Evolutionary conservation across 1,139 yeast genomes (phyloP).

Genomic region (Starmera stellimalicola): DNA sequence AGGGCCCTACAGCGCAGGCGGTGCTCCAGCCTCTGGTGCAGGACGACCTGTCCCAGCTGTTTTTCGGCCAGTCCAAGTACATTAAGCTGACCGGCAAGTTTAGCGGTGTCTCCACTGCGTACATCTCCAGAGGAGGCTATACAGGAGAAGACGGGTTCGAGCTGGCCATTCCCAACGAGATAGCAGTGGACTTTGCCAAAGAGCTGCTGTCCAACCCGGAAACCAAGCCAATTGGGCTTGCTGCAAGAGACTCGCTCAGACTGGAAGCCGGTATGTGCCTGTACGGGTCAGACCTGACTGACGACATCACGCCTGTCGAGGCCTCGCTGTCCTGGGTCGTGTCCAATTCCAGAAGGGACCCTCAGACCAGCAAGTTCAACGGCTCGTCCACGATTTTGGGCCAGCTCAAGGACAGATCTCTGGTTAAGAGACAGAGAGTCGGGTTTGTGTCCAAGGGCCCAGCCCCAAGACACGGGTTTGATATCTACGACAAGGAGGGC

Average conservation of each 20-base stretch:
- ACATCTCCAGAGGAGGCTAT: conserved; percentile 89
- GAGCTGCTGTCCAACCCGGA: conserved; percentile 45
- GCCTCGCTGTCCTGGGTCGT: conserved; percentile 86
- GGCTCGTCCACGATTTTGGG: conserved; percentile 64
- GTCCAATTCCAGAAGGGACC: conserved; percentile 64
- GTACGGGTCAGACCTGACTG: conserved; percentile 85
- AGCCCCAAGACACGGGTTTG: conserved; percentile 82
- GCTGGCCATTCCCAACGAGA: conserved; percentile 61
- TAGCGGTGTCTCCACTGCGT: conserved; percentile 32
- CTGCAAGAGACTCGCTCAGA: conserved; percentile 92
- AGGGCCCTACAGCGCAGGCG: conserved; percentile 76
- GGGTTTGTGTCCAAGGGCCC: conserved; percentile 78
- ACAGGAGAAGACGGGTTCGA: conserved; percentile 99
- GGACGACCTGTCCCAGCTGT: conserved; percentile 47
- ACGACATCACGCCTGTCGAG: conserved; percentile 77
- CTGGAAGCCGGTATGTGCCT: conserved; percentile 98
- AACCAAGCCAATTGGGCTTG: conserved; percentile 87
- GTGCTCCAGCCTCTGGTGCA: conserved; percentile 57
- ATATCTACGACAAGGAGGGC: conserved; percentile 45
- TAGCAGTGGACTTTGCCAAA: conserved; percentile 55
- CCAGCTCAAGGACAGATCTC: conserved; percentile 59
- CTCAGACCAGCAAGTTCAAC: conserved; percentile 43
- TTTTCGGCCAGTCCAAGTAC: conserved; percentile 65
- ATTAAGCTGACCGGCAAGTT: conserved; percentile 31
- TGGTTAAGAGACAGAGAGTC: conserved; percentile 56